Conservation (phyloP, 805 yeast genomes). For the Spathaspora sp. region DNA sequence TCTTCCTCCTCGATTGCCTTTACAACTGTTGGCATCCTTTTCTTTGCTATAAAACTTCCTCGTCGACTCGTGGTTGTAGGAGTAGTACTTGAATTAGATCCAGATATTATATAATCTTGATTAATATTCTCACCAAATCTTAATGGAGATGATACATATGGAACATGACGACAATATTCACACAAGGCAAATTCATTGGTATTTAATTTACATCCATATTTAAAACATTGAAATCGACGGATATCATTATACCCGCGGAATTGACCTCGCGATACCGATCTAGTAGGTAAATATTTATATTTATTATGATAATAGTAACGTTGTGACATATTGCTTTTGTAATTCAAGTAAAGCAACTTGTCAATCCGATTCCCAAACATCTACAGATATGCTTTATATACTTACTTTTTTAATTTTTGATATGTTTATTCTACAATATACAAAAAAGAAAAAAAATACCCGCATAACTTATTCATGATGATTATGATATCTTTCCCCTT, state of each 20-base stretch:
- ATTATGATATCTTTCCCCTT: not conserved
- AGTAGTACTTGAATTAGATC: not conserved
- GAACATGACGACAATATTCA: constrained; percentile 13
- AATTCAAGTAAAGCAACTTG: too few relatives aligned
- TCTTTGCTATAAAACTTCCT: not conserved
- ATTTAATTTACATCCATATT: constrained; percentile 4
- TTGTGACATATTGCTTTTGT: not conserved
- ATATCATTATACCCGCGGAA: constrained; percentile 8
- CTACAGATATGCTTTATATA: not conserved
- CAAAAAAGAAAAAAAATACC: not conserved
- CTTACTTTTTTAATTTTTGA: too few relatives aligned
- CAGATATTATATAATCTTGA: not conserved
- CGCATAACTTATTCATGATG: not conserved
- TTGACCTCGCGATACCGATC: constrained; percentile 5
- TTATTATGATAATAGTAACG: not conserved
- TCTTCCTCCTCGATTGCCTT: not conserved
- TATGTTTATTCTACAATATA: not conserved
- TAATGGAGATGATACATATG: constrained; percentile 15
- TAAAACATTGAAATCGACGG: constrained; percentile 7
- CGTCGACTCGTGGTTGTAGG: too few relatives aligned
- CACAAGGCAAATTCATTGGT: constrained; percentile 8
- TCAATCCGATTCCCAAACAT: too few relatives aligned
- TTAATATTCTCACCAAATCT: not conserved
- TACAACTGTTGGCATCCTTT: not conserved
- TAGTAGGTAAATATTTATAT: constrained; percentile 6